Evolutionary conservation across 2,329 filamentous ascomycete genomes (phyloP), one percentile per base, ranked within the genome.

Genomic region (Arachnomyces sp.): DNA sequence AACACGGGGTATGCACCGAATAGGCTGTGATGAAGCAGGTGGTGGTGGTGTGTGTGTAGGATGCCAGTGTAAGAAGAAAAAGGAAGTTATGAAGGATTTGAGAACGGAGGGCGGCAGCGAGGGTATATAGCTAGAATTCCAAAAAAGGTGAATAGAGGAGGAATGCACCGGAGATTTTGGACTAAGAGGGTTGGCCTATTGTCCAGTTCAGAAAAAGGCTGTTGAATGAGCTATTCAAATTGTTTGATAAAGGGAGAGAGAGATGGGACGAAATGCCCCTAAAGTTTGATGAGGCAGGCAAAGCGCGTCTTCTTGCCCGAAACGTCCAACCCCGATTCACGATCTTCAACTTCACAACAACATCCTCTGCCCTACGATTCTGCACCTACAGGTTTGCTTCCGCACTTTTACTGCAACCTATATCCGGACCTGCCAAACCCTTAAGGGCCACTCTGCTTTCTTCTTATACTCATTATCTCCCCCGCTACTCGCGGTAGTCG

Each of bases 61-160:
- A 38, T 34, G 34, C 28, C 31, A 38, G 35, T 13, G 40, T 28
- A 30, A 36, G 33, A 7, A 29, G 40, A 40, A 36, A 36, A 36
- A 42, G 14, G 43, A 42, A 42, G 44, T 36, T 32, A 41, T 36
- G 43, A 29, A 25, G 35, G 35, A 29, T 25, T 20, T n/a, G 17
- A n/a, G 34, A n/a, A n/a, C n/a, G 33, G 5, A 5, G 9, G 20
- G 5, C 20, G 5, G 20, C 20, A 25, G 20, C 20, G 9, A 25
- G 20, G 20, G 9, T 9, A 25, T 5, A 25, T 9, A 9, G 20
- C 20, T 25, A 25, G 20, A 25, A 25, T 25, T 25, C 20, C 20
- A 25, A 25, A 25, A 9, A 25, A 25, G 9, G 20, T 25, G 20
- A 25, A 25, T 25, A 5, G 9, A 5, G 9, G 9, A 25, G 9